Base-by-base conservation (phyloP, 1,284 basidiomycete species). In the Heterobasidion parviporum region DNA sequence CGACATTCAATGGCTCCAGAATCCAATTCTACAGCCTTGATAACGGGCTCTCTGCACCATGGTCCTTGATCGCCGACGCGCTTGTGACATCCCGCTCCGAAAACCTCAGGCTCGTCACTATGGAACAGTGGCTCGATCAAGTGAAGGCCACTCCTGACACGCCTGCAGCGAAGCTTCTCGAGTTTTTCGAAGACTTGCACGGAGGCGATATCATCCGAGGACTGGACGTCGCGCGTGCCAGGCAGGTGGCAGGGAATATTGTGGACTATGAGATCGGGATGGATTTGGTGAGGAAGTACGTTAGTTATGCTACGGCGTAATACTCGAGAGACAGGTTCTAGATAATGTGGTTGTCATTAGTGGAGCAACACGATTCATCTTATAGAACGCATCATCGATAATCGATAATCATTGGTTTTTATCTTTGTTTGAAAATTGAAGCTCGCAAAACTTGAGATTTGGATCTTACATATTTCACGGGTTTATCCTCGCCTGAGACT, bases 11-110 rank as follows among this genome's bases (percentile, higher is more conserved):
- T 14, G 43, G 18, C 34, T 6, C 16, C n/a, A 6, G 16, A 6
- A 41, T 35, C 12, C 43, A 32, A 16, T 47, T 54, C 26, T 48
- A 54, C 53, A 48, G 47, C 47, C 54, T 54, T 46, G 54, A 54
- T n/a, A 50, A 49, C 16, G 45, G n/a, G 10, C 16, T 12, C 16
- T 15, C 45, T 0, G 41, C 54, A 43, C 54, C 54, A 5, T 54
- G 54, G 54, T 26, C 34, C 8, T 6, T 12, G 12, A 44, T 54
- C 12, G 26, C 18, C 10, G 12, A 46, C 33, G 46, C 46, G 4
- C 14, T 54, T 46, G 18, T 46, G 12, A 4, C 15, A 8, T 36
- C 26, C 12, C 36, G 14, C 35, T 2, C 47, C 34, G 47, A 9
- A 10, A 18, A 44, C 14, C 46, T 32, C 15, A 48, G 18, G 46